Evolutionary conservation across 75 land plant species (phyloP), one percentile per base, ranked within the genome.

Genomic region (Sequoia sempervirens): DNA sequence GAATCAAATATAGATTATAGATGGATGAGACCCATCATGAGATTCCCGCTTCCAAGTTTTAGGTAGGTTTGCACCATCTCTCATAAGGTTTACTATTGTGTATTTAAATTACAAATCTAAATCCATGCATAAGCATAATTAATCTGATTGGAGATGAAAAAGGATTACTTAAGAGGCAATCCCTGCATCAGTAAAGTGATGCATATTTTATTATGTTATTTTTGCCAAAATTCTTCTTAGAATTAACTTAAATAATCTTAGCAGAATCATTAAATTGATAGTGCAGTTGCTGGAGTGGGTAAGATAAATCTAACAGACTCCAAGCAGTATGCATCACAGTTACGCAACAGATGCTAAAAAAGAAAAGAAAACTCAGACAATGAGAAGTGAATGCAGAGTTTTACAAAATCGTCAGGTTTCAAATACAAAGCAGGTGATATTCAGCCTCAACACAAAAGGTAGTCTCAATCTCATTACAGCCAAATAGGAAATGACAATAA

Each of bases 41-140:
- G 86, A 70, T 85, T 96, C 82, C 90, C 92, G 34, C 94, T 96
- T 82, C 98, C 98, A 85, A 96, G 96, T 83, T 95, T 92, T 84
- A 95, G 97, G 97, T 95, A 78, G 13, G 83, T 75, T 61, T 61
- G 73, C 73, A 45, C 18, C 26, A 17, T 75, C 79, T 75, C 79
- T 46, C 23, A 7, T 2, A 32, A 54, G 38, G 40, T 36, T 45
- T 78, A n/a, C 47, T 34, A 18, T 83, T 47, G 50, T 78, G 28
- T 83, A 47, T 32, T n/a, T 73, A 36, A 26, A 23, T 30, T 43
- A 30, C 11, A 26, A 83, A 15, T 41, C 20, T 38, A 46, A 78
- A 15, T 41, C 4, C 20, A 79, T 17, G 36, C 18, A n/a, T 78
- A 45, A n/a, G 20, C 41, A 80, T 8, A n/a, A 18, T 43, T 47